Conservation (phyloP, 345 rosid species). For the Acer yangbiense region DNA sequence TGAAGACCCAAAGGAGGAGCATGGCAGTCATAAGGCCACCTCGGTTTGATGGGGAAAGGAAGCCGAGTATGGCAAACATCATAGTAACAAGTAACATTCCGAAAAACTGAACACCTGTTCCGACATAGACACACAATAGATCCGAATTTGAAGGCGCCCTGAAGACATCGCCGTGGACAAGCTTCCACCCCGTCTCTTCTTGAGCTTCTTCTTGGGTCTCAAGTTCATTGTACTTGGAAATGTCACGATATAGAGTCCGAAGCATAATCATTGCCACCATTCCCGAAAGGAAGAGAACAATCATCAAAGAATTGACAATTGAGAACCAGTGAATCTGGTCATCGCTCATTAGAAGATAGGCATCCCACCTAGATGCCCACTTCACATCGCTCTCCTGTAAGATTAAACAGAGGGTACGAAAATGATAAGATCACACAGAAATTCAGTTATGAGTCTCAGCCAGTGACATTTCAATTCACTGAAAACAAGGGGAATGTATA, state of each 20-base stretch:
- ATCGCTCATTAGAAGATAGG: constrained; percentile 78
- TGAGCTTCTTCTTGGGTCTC: constrained; percentile 90
- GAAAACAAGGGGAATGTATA: not conserved
- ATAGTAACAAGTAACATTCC: constrained; percentile 79
- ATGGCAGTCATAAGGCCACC: constrained; percentile 90
- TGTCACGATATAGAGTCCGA: constrained; percentile 78
- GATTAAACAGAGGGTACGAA: constrained; percentile 16
- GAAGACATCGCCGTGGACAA: constrained; percentile 79
- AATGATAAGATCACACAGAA: constrained; percentile 14
- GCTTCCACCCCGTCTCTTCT: constrained; percentile 90
- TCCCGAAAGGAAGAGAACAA: constrained; percentile 80
- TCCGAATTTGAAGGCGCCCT: constrained; percentile 73
- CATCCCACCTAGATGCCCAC: constrained; percentile 94
- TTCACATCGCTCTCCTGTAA: constrained; percentile 76
- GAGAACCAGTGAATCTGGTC: constrained; percentile 88
- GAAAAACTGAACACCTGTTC: constrained; percentile 76
- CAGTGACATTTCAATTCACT: not conserved
- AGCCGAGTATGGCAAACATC: constrained; percentile 76
- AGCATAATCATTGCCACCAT: constrained; percentile 91
- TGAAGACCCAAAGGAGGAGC: constrained; percentile 84
- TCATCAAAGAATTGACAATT: constrained; percentile 80
- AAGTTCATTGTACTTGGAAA: constrained; percentile 76
- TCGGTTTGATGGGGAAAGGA: constrained; percentile 79
- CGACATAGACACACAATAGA: constrained; percentile 67
- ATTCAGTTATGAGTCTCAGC: not conserved